Conservation (phyloP, 139 green algal genomes). For the Chlorella sp. region DNA sequence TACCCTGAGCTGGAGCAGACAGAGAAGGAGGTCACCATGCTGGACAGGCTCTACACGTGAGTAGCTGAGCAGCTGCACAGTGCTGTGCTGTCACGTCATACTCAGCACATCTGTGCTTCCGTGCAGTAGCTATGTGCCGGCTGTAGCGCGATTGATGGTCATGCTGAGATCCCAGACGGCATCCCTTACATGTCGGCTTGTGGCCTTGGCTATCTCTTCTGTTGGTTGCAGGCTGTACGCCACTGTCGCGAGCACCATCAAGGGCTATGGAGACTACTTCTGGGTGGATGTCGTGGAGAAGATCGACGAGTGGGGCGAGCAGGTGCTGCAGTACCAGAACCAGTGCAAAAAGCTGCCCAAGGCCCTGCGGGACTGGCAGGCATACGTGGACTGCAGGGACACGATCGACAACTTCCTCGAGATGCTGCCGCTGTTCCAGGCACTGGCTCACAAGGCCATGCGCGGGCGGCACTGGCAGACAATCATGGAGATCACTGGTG, state of each 20-base stretch:
- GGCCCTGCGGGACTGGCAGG: conserved; percentile 82
- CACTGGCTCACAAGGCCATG: conserved; percentile 64
- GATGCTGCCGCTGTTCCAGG: conserved; percentile 84
- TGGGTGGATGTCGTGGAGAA: conserved; percentile 88
- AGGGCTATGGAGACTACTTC: conserved; percentile 78
- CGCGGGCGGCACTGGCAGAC: conserved; percentile 78
- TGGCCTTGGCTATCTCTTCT: too few relatives aligned
- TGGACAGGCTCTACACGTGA: conserved; percentile 82
- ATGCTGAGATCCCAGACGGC: too few relatives aligned
- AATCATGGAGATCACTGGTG: conserved; percentile 68
- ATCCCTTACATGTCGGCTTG: too few relatives aligned
- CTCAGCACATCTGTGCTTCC: too few relatives aligned
- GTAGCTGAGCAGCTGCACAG: too few relatives aligned
- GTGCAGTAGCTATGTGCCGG: too few relatives aligned
- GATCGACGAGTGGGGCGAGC: conserved; percentile 78
- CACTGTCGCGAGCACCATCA: conserved; percentile 84
- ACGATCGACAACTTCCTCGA: conserved; percentile 89
- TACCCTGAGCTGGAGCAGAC: conserved; percentile 87
- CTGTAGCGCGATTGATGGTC: too few relatives aligned
- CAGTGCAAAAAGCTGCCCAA: conserved; percentile 84
- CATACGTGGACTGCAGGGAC: conserved; percentile 73
- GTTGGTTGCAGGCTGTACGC: conserved; percentile 88
- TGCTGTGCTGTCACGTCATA: too few relatives aligned
- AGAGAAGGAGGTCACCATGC: conserved; percentile 76
- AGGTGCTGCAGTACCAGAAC: conserved; percentile 68